Evolutionary conservation across 108 stramenopile genomes (phyloP), one percentile per base, ranked within the genome.

Genomic region (Cyclostephanos tholiformis): DNA sequence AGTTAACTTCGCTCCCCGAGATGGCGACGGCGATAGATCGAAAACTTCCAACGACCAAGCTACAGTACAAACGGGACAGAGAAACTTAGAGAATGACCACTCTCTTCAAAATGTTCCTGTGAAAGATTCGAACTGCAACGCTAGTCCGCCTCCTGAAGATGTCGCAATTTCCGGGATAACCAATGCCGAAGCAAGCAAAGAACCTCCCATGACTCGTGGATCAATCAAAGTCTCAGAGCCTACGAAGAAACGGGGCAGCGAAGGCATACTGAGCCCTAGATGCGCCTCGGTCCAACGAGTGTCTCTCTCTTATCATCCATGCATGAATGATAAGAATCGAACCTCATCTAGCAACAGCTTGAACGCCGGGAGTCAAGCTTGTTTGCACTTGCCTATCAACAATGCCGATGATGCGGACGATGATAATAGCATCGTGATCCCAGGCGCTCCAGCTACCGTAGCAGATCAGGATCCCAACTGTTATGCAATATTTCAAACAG

Each of bases 381-480:
- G 39, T 36, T 2, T 17, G 5, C 38, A 41, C 30, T 38, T 38
- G 17, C 61, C 61, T 10, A 39, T 2, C 6, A 38, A 7, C 2
- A n/a, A 62, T 10, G n/a, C 38, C 17, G 39, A 62, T 22, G 32
- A 55, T 53, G 52, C 53, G 46, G 71, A 74, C 41, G 61, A 77
- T 22, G 76, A 65, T 25, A 65, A 77, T 58, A 65, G 65, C 51
- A 77, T 77, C 52, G 63, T 77, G 7, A 77, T 77, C 65, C 76
- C 76, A 32, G 69, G 76, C 13, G 50, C 56, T 35, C 36, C 43
- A 39, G 30, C 51, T 43, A 6, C 38, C 36, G 14, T 49, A 0
- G 59, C 43, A 6, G 35, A 60, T 53, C 3, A 25, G 36, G 35
- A 44, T 23, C 26, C 29, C 25, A 27, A 66, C 17, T 2, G 41